These are phyloP conservation scores for Suhomyces guaymorum DNA, from an alignment of 1,139 yeast species.

Conservation along the genomic window DNA sequence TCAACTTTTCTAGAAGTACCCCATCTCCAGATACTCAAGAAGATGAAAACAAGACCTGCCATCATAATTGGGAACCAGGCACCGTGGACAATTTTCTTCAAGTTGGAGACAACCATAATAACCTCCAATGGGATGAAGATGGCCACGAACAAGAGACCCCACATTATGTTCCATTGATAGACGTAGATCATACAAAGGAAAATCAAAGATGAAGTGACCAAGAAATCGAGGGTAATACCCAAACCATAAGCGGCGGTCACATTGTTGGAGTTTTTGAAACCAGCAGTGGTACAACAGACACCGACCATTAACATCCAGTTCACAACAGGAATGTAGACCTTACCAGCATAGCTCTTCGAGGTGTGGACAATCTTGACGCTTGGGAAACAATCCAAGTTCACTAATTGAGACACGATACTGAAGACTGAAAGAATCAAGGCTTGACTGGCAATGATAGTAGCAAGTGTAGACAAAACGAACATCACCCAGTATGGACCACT, in stretches of 20 bases:
- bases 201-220: slow-evolving; percentile 51
- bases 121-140: slow-evolving; percentile 50
- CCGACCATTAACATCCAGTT: slow-evolving; percentile 53
- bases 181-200: slow-evolving; percentile 49
- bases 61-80: slow-evolving; percentile 59
- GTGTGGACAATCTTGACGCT: slow-evolving; percentile 46
- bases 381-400: slow-evolving; percentile 56
- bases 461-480: slow-evolving; percentile 53
- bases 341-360: slow-evolving; percentile 45
- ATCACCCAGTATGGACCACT: slow-evolving; percentile 51
- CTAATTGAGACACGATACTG: slow-evolving; percentile 52
- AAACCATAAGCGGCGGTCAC: slow-evolving; percentile 64
- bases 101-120: slow-evolving; percentile 46
- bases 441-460: slow-evolving; percentile 61
- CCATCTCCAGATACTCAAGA: slow-evolving; percentile 51
- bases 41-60: slow-evolving; percentile 32
- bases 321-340: slow-evolving; percentile 52
- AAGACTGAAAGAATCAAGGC: slow-evolving; percentile 59
- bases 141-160: slow-evolving; percentile 36
- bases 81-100: slow-evolving; percentile 54
- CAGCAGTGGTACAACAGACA: slow-evolving; percentile 51
- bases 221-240: slow-evolving; percentile 56
- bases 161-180: slow-evolving; percentile 35
- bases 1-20: slow-evolving; percentile 43
- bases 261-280: slow-evolving; percentile 49